phyloP scores from a whole-genome alignment of 108 stramenopile genomes.

The Mediolabrus comicus region DNA sequence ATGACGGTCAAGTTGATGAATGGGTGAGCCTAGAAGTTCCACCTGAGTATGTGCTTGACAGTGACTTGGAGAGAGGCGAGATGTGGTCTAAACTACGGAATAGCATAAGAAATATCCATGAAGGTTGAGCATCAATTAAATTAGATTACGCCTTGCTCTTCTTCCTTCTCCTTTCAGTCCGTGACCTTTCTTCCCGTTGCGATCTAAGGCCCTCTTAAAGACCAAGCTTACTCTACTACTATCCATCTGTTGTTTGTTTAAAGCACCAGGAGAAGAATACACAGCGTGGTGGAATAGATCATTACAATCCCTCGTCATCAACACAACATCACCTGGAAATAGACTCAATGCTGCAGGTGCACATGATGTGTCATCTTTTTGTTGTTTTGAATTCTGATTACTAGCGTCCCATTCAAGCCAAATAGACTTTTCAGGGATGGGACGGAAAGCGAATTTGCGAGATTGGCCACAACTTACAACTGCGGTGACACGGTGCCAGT shows the following conservation, averaged over 20 bases:
- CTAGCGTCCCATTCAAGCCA: constrained; percentile 54
- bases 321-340: constrained; percentile 71
- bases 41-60: constrained; percentile 57
- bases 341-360: constrained; percentile 49
- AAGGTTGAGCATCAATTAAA: neutral
- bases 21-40: constrained; percentile 85
- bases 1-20: constrained; percentile 51
- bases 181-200: constrained; percentile 56
- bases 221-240: constrained; percentile 62
- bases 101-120: constrained; percentile 24
- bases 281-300: constrained; percentile 78
- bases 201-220: constrained; percentile 62
- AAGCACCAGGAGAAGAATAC: constrained; percentile 42
- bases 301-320: constrained; percentile 65
- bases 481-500: constrained; percentile 62
- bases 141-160: constrained; percentile 23
- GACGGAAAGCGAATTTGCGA: constrained; percentile 69
- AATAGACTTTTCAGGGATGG: constrained; percentile 49
- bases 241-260: neutral
- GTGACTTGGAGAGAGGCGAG: constrained; percentile 63
- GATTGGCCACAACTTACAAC: constrained; percentile 56
- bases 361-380: constrained; percentile 32
- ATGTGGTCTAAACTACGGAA: constrained; percentile 73
- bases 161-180: constrained; percentile 53
- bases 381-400: neutral